Evolutionary conservation across 2,329 filamentous ascomycete genomes (phyloP).

Genomic region (Venturia asperata): DNA sequence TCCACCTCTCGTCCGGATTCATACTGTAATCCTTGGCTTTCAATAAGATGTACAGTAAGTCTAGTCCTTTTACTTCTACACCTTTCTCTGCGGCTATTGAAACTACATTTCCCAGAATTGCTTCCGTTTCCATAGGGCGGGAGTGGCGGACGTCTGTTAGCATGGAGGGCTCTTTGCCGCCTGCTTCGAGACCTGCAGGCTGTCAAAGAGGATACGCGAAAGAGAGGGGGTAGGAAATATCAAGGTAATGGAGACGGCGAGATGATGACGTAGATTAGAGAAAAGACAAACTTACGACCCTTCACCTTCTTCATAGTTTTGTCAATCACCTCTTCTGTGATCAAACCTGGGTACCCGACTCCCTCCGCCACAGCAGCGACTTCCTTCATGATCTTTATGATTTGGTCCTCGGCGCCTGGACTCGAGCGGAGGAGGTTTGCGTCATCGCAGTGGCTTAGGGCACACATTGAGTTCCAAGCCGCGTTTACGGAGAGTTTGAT

Average conservation of each 20-base stretch:
- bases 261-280: background rate
- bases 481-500: slow-evolving; percentile 55
- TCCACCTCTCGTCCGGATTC: slow-evolving; percentile 15
- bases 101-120: slow-evolving; percentile 43
- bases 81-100: slow-evolving; percentile 36
- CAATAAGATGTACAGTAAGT: slow-evolving; percentile 40
- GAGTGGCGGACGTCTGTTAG: slow-evolving; percentile 39
- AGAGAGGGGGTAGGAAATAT: background rate
- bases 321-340: slow-evolving; percentile 34
- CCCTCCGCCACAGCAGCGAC: slow-evolving; percentile 37
- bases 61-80: slow-evolving; percentile 37
- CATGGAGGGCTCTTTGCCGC: slow-evolving; percentile 45
- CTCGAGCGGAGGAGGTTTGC: slow-evolving; percentile 43
- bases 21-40: slow-evolving; percentile 27
- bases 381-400: slow-evolving; percentile 41
- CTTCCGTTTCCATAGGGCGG: slow-evolving; percentile 43
- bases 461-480: slow-evolving; percentile 55
- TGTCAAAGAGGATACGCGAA: background rate
- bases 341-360: slow-evolving; percentile 31
- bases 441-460: slow-evolving; percentile 48
- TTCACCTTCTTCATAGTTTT: slow-evolving; percentile 34
- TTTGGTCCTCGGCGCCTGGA: slow-evolving; percentile 30
- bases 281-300: slow-evolving; percentile 26
- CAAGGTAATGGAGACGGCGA: no score
- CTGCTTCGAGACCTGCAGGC: slow-evolving; percentile 22